Conservation (phyloP, 768 basidiomycete genomes). For the Mycena metata region DNA sequence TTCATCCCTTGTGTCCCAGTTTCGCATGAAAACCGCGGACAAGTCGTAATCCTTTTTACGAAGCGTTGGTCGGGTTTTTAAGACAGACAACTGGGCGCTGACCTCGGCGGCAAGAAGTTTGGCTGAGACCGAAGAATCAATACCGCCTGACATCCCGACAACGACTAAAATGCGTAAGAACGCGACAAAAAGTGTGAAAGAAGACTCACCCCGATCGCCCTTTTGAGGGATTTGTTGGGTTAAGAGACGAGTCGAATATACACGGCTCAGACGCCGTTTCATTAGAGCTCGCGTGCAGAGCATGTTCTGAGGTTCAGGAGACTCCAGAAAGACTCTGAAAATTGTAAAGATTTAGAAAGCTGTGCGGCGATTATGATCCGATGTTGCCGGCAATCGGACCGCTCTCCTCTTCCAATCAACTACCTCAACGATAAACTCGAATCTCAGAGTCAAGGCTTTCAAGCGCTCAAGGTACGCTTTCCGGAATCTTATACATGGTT, state of each 20-base stretch:
- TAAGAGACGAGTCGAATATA: slow-evolving; percentile 9
- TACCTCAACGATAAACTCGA: no score
- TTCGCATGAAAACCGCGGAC: slow-evolving; percentile 94
- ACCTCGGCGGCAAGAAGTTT: slow-evolving; percentile 79
- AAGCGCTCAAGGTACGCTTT: no score
- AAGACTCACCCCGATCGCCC: slow-evolving; percentile 38
- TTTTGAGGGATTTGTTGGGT: slow-evolving; percentile 23
- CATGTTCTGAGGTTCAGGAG: slow-evolving; percentile 9
- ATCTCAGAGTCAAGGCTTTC: no score
- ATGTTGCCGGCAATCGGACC: no score
- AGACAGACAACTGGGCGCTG: slow-evolving; percentile 20
- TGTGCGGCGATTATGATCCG: no score
- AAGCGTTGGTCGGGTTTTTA: neutral
- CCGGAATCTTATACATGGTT: no score
- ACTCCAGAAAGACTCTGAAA: no score
- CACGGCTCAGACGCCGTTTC: slow-evolving; percentile 17
- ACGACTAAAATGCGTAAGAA: slow-evolving; percentile 66
- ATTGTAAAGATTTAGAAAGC: no score
- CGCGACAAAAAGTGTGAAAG: no score
- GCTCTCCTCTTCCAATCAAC: no score
- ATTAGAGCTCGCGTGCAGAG: slow-evolving; percentile 28
- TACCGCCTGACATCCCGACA: slow-evolving; percentile 95
- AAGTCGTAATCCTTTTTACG: slow-evolving; percentile 79
- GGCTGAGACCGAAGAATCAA: slow-evolving; percentile 94
- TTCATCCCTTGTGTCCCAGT: slow-evolving; percentile 94